Evolutionary conservation across 768 basidiomycete genomes (phyloP), one percentile per base, ranked within the genome.

Genomic region (Steccherinum ochraceum): DNA sequence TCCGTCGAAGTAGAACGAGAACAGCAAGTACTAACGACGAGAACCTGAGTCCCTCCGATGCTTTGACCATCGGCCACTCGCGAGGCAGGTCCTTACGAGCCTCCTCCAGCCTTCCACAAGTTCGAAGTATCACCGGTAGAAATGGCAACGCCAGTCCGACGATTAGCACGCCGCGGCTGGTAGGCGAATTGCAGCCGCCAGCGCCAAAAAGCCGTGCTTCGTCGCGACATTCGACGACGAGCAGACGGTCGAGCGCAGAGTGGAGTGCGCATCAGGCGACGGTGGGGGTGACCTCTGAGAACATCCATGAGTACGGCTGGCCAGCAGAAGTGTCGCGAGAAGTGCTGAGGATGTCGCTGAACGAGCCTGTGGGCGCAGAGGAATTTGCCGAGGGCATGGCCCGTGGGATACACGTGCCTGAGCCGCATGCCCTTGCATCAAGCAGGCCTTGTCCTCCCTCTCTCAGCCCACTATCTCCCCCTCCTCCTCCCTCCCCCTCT

Each of bases 311-410:
- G 27, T 71, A 67, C 24, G 72, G 71, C 50, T 84, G 82, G 83
- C 78, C 80, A 50, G 78, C 78, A 3, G 72, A 76, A 49, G 77
- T 83, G 18, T 78, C 81, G 40, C 74, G 72, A 52, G 76, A 80
- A 56, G 76, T 83, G 50, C 57, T 83, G 35, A 67, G 71, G 30
- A 61, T 82, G 23, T 75, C 80, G 25, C 59, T 83, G 53, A 66
- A 67, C 48, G 66, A 61, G 30, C 42, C 41, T 13, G 27, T 23
- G 56, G 40, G 19, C 53, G 56, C 57, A 56, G 58, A 56, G 25
- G 26, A 30, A 12, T 21, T 12, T 25, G 24, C 50, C 57, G 53
- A 48, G 27, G 49, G 49, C 45, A 30, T 12, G 44, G 21, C 40
- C 35, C 54, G 55, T 58, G 57, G 45, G 24, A 25, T 27, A 24